A percentile compares a stretch with the other conserved stretches of the same genome.
Evolutionary conservation across 768 basidiomycete species (phyloP).

Genomic region (Trametes meyenii): DNA sequence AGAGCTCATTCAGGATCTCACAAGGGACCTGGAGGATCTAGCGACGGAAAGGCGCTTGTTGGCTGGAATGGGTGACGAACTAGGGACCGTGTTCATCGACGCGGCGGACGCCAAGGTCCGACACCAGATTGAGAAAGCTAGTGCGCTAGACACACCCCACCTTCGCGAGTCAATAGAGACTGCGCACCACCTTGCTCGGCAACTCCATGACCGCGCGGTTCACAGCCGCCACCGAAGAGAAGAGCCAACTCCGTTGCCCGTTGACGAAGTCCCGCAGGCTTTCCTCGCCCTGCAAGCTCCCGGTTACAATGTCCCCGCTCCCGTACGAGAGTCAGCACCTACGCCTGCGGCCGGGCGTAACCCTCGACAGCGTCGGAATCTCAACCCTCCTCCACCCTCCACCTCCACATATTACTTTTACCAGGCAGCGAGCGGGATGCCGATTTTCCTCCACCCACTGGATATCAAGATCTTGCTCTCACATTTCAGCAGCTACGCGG

Average conservation of each 20-base stretch:
- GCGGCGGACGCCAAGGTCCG: conserved; percentile 74
- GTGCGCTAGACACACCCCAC: conserved; percentile 69
- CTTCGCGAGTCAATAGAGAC: conserved; percentile 68
- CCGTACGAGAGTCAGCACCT: conserved; percentile 12
- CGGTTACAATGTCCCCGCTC: conserved; percentile 1
- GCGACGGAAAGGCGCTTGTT: conserved; percentile 68
- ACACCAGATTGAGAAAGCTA: conserved; percentile 79
- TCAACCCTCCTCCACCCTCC: conserved; percentile 86
- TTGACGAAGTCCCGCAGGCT: conserved; percentile 57
- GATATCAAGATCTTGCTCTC: conserved; percentile 92
- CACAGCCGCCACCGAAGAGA: conserved; percentile 33
- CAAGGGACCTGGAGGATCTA: conserved; percentile 72
- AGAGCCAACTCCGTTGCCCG: conserved; percentile 18
- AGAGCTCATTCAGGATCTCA: conserved; percentile 77
- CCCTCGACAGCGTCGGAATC: conserved; percentile 69
- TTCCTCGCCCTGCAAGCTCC: conserved; percentile 51
- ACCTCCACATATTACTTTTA: conserved; percentile 95
- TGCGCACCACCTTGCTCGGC: conserved; percentile 56
- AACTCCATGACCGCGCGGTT: conserved; percentile 48
- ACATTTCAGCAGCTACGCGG: conserved; percentile 77
- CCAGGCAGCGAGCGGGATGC: conserved; percentile 88
- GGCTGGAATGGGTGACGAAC: conserved; percentile 67
- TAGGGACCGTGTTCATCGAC: conserved; percentile 80
- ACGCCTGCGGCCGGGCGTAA: conserved; percentile 42
- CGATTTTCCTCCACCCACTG: conserved; percentile 92